Percentiles rank a stretch among this genome's conserved stretches.
Evolutionary conservation across 768 basidiomycete species (phyloP).

Genomic region (Infundibulicybe gibba): DNA sequence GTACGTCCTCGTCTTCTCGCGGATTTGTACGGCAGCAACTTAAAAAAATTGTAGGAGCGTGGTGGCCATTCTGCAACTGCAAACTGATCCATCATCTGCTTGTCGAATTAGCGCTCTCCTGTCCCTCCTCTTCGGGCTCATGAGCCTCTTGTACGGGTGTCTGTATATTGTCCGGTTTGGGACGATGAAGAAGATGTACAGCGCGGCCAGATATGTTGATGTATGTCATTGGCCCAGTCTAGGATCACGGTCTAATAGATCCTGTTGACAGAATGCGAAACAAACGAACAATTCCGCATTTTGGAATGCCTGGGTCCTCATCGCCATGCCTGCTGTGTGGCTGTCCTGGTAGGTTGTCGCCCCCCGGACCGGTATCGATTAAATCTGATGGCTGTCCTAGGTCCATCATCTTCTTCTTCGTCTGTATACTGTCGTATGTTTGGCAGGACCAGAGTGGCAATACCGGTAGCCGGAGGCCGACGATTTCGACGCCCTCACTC

Average conservation of each 20-base stretch:
- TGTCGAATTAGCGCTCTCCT: slow-evolving; percentile 59
- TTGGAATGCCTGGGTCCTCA: slow-evolving; percentile 34
- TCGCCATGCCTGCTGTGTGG: slow-evolving; percentile 58
- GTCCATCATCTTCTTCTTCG: slow-evolving; percentile 66
- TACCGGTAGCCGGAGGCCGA: no score
- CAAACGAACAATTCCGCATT: slow-evolving; percentile 18
- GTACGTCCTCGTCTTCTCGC: slow-evolving; percentile 19
- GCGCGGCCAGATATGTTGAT: slow-evolving; percentile 71
- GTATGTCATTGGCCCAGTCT: slow-evolving; percentile 25
- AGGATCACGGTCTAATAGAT: background rate
- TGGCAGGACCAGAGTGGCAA: slow-evolving; percentile 39
- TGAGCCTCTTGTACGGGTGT: slow-evolving; percentile 73
- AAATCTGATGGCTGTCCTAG: slow-evolving; percentile 17
- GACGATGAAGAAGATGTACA: slow-evolving; percentile 69
- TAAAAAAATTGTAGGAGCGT: slow-evolving; percentile 46
- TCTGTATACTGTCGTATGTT: slow-evolving; percentile 62
- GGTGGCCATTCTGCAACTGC: slow-evolving; percentile 63
- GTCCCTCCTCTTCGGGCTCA: slow-evolving; percentile 62
- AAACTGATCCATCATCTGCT: slow-evolving; percentile 43
- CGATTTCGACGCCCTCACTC: no score
- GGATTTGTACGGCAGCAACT: background rate
- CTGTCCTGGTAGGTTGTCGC: slow-evolving; percentile 45
- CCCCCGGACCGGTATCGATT: background rate
- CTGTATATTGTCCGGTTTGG: slow-evolving; percentile 71
- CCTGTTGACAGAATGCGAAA: slow-evolving; percentile 48